These are phyloP conservation scores for Aspergillus calidoustus DNA, from an alignment of 2,329 filamentous ascomycete genomes.

Conservation along the genomic window DNA sequence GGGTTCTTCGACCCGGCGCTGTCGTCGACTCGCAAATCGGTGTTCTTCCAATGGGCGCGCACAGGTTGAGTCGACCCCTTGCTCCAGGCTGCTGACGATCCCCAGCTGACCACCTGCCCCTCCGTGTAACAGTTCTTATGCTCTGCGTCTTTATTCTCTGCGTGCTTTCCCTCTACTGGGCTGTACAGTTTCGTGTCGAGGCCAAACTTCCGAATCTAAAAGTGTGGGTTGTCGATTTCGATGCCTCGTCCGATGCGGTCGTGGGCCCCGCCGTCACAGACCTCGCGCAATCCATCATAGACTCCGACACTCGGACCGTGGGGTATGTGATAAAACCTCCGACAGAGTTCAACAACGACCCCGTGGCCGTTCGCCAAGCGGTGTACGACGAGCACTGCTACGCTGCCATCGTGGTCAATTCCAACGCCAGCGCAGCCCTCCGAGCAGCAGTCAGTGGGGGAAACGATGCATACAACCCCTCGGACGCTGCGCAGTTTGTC, in stretches of 20 bases:
- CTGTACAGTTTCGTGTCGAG: constrained; percentile 57
- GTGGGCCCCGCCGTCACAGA: constrained; percentile 61
- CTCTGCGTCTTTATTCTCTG: constrained; percentile 61
- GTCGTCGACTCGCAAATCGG: constrained; percentile 25
- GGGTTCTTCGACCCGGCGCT: constrained; percentile 37
- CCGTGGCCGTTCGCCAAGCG: constrained; percentile 59
- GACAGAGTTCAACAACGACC: constrained; percentile 60
- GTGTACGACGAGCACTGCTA: constrained; percentile 65
- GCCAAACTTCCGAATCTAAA: constrained; percentile 54
- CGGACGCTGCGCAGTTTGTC: constrained; percentile 62
- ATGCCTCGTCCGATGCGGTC: constrained; percentile 57
- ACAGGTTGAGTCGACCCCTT: constrained; percentile 21
- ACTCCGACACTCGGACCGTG: constrained; percentile 47
- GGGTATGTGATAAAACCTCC: constrained; percentile 57
- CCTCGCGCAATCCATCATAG: constrained; percentile 50
- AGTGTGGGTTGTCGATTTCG: constrained; percentile 67
- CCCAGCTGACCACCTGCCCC: neutral
- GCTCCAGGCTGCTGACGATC: neutral
- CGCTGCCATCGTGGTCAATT: constrained; percentile 65
- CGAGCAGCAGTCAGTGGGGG: constrained; percentile 58
- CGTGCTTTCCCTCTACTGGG: constrained; percentile 67
- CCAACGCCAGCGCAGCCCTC: constrained; percentile 65
- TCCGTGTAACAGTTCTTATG: constrained; percentile 33
- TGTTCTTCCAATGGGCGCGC: constrained; percentile 31
- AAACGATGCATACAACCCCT: constrained; percentile 64